Base-by-base conservation (phyloP, 2,329 filamentous ascomycete species). In the Botrytis aclada region DNA sequence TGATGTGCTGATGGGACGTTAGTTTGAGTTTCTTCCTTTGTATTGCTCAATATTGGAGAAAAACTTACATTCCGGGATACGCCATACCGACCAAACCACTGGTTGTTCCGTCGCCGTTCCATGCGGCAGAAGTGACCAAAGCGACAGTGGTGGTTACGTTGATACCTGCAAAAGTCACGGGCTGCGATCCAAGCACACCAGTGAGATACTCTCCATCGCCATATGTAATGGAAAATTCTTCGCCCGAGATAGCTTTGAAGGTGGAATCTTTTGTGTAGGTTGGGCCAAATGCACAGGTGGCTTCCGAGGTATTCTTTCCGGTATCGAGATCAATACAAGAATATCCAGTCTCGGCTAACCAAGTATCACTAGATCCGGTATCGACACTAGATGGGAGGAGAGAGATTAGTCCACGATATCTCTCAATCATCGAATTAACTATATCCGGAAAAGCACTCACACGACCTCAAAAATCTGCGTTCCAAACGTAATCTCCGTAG, bases 31-130 rank as follows among this genome's bases (percentile, higher is more conserved):
- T 34, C 32, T 54, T 37, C 2, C 6, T 39, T 51, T 25, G 8
- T 51, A 18, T 60, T 20, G 39, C 8, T 39, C 4, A 32, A 34
- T 54, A 25, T 39, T 20, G 41, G 43, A n/a, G 18, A 32, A 16
- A 20, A 29, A 5, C 75, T 62, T 72, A 76, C 74, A 87, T 76
- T 34, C 82, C 80, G 16, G 84, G 83, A 76, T 86, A 88, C 1
- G 82, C 85, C 16, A 88, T 80, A 1, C 86, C 87, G 4, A 88
- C 75, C 8, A 88, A 79, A 3, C 87, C 86, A 29, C 82, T 84
- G 1, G 84, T 84, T 34, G 82, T 78, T 2, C 80, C 81, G 72
- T 86, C 84, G 32, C 85, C 85, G 9, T 80, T 77, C 80, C 83
- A 85, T 25, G 81, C 81, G 0, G 84, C 82, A 54, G 78, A 75